Conservation (phyloP, 2,329 filamentous ascomycete species). For the Didymella exigua region DNA sequence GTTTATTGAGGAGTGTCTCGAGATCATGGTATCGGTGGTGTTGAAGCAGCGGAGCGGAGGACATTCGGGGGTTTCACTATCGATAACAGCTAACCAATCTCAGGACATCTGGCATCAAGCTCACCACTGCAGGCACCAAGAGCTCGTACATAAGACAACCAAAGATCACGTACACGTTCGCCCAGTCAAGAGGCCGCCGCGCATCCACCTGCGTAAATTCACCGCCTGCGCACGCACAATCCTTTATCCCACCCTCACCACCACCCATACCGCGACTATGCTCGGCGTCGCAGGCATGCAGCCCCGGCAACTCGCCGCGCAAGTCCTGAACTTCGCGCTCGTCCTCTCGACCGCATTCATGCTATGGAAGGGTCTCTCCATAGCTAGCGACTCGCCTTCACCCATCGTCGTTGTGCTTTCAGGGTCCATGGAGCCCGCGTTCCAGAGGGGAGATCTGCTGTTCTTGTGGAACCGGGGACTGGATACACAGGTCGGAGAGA, state of each 20-base stretch:
- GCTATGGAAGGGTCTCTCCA: slow-evolving; percentile 86
- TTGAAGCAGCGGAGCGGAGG: neutral
- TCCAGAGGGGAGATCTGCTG: slow-evolving; percentile 76
- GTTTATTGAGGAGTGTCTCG: neutral
- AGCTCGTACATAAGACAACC: slow-evolving; percentile 20
- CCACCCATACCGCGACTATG: slow-evolving; percentile 33
- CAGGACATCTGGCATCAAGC: slow-evolving; percentile 42
- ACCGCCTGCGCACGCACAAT: neutral
- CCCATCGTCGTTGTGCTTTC: slow-evolving; percentile 85
- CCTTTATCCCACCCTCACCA: neutral
- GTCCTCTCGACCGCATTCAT: slow-evolving; percentile 92
- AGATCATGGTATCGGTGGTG: neutral
- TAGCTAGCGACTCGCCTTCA: slow-evolving; percentile 67
- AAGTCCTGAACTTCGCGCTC: slow-evolving; percentile 88
- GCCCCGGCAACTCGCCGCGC: slow-evolving; percentile 78
- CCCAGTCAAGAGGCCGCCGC: neutral
- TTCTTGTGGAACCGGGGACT: slow-evolving; percentile 74
- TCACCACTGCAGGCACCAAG: slow-evolving; percentile 11
- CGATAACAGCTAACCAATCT: slow-evolving; percentile 27
- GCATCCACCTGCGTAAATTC: neutral
- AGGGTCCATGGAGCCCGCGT: slow-evolving; percentile 83
- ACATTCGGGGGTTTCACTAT: slow-evolving; percentile 24
- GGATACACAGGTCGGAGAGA: slow-evolving; percentile 71
- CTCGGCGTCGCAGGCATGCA: slow-evolving; percentile 65
- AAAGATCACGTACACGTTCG: neutral